Evolutionary conservation across 139 green algal species (phyloP), one percentile per base, ranked within the genome.

Genomic region (Chlorella vulgaris): DNA sequence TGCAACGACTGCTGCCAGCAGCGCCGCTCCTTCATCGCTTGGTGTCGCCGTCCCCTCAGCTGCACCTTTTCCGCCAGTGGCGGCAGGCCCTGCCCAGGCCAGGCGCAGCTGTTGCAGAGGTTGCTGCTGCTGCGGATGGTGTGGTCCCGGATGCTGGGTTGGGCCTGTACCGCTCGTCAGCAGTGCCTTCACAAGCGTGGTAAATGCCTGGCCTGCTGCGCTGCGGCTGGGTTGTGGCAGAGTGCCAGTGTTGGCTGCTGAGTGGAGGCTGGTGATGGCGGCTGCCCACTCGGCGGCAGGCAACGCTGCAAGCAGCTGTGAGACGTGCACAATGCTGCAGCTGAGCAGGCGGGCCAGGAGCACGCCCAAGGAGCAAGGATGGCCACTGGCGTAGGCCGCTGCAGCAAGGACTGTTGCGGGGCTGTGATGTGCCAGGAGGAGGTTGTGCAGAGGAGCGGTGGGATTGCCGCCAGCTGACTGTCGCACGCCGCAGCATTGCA

Each of bases 1-100:
- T 8, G 35, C 18, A 18, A 76, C 66, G 13, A 58, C 47, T 22
- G 62, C 66, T 10, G 77, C 65, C 66, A 83, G 77, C 77, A 83
- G 28, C 24, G 15, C 1, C 28, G 26, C 39, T n/a, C 35, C 62
- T 53, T 51, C 63, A 3, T n/a, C 43, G 62, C 18, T 28, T 3
- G 7, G 10, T 31, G 8, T 55, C 19, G 35, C 39, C 10, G 31
- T 42, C 21, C 22, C 36, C n/a, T n/a, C n/a, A n/a, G n/a, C n/a
- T n/a, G n/a, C n/a, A n/a, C n/a, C n/a, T n/a, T n/a, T n/a, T n/a
- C n/a, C n/a, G n/a, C n/a, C n/a, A n/a, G n/a, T n/a, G n/a, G n/a
- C n/a, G n/a, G n/a, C n/a, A n/a, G n/a, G n/a, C 3, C 19, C 31
- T 31, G n/a, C 7, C 75, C 60, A 81, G 7, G 43, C n/a, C 8